phyloP scores from a whole-genome alignment of 2,329 filamentous ascomycete species.

The Knoxdaviesia proteae region DNA sequence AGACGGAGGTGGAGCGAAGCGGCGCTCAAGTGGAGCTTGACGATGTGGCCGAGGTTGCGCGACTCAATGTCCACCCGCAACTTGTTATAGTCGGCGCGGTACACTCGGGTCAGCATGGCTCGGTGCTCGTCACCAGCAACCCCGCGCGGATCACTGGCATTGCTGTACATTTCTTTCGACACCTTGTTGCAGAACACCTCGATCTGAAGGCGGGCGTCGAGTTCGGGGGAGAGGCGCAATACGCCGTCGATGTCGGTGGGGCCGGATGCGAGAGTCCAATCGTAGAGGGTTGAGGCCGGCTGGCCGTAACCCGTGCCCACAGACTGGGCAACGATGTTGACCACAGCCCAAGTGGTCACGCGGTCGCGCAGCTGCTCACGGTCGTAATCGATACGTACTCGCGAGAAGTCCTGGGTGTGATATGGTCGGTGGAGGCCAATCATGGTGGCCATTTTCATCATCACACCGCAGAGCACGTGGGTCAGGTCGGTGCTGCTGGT shows the following conservation, averaged over 20 bases:
- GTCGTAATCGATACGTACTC: constrained; percentile 52
- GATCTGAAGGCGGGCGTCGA: constrained; percentile 48
- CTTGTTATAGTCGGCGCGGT: constrained; percentile 42
- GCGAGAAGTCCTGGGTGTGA: constrained; percentile 65
- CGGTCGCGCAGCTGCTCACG: constrained; percentile 63
- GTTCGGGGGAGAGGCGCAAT: constrained; percentile 36
- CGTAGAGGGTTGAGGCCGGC: constrained; percentile 57
- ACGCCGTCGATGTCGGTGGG: constrained; percentile 34
- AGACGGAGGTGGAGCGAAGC: constrained; percentile 57
- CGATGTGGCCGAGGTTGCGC: constrained; percentile 33
- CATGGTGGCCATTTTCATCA: constrained; percentile 75
- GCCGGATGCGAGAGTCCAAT: constrained; percentile 46
- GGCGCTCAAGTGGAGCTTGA: constrained; percentile 48
- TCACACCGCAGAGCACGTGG: constrained; percentile 60
- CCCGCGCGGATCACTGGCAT: constrained; percentile 50
- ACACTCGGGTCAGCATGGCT: constrained; percentile 44
- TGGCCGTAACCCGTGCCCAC: constrained; percentile 72
- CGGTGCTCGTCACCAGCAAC: constrained; percentile 47
- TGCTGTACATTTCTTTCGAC: constrained; percentile 61
- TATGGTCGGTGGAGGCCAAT: constrained; percentile 66
- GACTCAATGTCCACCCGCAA: constrained; percentile 39
- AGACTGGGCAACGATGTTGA: constrained; percentile 65
- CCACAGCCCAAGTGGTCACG: constrained; percentile 64
- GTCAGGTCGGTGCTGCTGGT: constrained; percentile 63
- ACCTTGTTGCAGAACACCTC: constrained; percentile 61